These are phyloP conservation scores for Myriosclerotinia curreyana DNA, from an alignment of 2,329 filamentous ascomycete genomes.

Conservation along the genomic window DNA sequence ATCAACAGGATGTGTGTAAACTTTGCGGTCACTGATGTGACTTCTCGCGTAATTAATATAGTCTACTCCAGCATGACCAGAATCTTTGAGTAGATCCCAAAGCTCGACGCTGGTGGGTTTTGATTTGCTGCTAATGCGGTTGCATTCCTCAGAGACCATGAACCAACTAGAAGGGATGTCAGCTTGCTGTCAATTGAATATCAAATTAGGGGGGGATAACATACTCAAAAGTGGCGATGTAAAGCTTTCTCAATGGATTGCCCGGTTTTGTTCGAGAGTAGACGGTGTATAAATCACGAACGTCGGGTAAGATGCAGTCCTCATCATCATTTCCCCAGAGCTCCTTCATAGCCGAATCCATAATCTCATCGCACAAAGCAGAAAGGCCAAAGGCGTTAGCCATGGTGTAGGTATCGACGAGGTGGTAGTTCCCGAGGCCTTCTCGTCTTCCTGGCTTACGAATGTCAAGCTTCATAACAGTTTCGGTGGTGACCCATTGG, in stretches of 20 bases:
- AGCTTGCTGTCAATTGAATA: not conserved
- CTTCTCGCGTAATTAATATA: slow-evolving; percentile 1
- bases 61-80: not conserved
- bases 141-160: not conserved
- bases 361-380: not conserved
- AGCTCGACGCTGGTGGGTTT: not conserved
- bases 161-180: not conserved
- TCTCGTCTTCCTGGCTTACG: not conserved
- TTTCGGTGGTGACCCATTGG: not conserved
- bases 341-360: not conserved
- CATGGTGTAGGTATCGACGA: not conserved
- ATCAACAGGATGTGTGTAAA: not conserved
- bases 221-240: not conserved
- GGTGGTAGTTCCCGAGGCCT: not conserved
- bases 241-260: slow-evolving; percentile 1
- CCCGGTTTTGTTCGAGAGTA: not conserved
- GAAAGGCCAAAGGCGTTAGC: not conserved
- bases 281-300: not conserved
- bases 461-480: not conserved
- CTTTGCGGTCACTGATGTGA: not conserved
- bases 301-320: not conserved
- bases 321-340: not conserved
- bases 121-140: not conserved
- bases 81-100: not conserved
- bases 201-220: not conserved